Evolutionary conservation across 108 stramenopile genomes (phyloP), one percentile per base, ranked within the genome.

Genomic region (Cyclotella baltica): DNA sequence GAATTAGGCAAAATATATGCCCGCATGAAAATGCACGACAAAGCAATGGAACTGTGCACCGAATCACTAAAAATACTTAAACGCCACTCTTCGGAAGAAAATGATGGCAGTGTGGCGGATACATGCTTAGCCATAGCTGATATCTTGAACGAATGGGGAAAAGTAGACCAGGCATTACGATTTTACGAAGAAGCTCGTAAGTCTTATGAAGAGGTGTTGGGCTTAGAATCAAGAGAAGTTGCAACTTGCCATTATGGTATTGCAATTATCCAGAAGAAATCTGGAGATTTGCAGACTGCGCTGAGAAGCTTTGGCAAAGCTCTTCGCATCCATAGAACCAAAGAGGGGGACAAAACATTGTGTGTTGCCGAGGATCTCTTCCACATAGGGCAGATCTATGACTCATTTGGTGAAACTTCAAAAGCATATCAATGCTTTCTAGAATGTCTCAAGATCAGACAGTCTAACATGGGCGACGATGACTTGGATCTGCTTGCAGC

Each of bases 181-280:
- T 83, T 80, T 36, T 83, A 75, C 38, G 77, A 74, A n/a, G 82
- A 83, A 67, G 72, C 82, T 15, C 23, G 79, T 27, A 50, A 56
- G 30, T 35, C n/a, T 4, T 87, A 89, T 64, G 65, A 72, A 25
- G 73, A 80, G 22, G 76, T 83, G 15, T 66, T 89, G 19, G 88
- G 89, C 31, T 37, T 78, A 46, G 83, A 88, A 57, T 83, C 88
- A 47, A 63, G 67, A 23, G 92, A 92, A 76, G 92, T 87, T 51
- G 91, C 86, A 23, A 23, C 73, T 13, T 85, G 83, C 30, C 61
- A 86, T 58, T 81, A 92, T 59, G 70, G 85, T 35, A 87, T 90
- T 33, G 91, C 89, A 16, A 79, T 88, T 63, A 46, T 84, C 20
- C 74, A 90, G 30, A 69, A 90, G 73, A 78, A 78, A 40, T 43